These are phyloP conservation scores for Elsinoe perseae DNA, from an alignment of 2,329 filamentous ascomycete species.

Conservation along the genomic window DNA sequence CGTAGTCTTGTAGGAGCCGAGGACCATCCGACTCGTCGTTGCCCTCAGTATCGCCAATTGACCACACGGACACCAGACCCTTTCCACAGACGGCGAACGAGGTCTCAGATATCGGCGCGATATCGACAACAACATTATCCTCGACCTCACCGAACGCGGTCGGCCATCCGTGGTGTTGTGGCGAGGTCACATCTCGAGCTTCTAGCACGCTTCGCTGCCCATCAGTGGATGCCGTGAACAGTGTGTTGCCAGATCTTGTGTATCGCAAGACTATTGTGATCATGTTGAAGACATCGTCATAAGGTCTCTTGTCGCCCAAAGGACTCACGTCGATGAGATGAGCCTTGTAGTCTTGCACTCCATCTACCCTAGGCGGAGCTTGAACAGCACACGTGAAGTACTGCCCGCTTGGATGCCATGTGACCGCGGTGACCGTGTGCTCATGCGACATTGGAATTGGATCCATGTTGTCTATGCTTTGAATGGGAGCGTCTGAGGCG, in stretches of 20 bases:
- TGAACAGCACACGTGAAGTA: constrained; percentile 28
- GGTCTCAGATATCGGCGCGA: constrained; percentile 37
- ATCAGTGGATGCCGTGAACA: constrained; percentile 26
- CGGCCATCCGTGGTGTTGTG: not conserved
- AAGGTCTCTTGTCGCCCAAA: constrained; percentile 14
- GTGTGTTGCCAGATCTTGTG: constrained; percentile 26
- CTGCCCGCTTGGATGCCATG: constrained; percentile 31
- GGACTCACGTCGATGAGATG: constrained; percentile 22
- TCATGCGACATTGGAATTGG: constrained; percentile 23
- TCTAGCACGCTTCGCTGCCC: constrained; percentile 27
- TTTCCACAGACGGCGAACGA: constrained; percentile 40
- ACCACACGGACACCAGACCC: constrained; percentile 22
- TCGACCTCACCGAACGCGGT: constrained; percentile 21
- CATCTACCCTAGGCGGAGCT: constrained; percentile 17
- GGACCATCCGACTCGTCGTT: not conserved
- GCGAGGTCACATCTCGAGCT: constrained; percentile 22
- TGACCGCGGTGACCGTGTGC: constrained; percentile 26
- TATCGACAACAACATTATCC: constrained; percentile 36
- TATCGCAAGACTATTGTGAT: constrained; percentile 27
- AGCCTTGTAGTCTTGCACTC: constrained; percentile 20
- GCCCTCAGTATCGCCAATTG: not conserved
- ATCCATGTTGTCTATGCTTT: constrained; percentile 21
- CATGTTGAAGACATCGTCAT: constrained; percentile 18
- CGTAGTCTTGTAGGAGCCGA: constrained; percentile 30
- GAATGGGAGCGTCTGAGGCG: not conserved